Evolutionary conservation across 345 rosid genomes (phyloP), one percentile per base, ranked within the genome.

Genomic region (Atalantia buxifolia): DNA sequence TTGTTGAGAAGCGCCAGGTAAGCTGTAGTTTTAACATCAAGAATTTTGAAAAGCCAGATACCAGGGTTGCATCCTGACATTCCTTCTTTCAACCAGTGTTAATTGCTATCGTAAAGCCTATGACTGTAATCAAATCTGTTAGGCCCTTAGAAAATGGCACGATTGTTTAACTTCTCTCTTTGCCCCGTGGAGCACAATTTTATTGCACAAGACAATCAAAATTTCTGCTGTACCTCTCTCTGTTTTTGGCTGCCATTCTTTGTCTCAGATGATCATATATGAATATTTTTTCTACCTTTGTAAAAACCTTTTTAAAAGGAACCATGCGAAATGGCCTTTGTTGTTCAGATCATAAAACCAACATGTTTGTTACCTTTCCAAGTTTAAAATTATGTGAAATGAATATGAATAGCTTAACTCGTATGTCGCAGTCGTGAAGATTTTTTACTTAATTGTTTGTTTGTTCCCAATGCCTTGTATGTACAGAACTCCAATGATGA

Each of bases 1-100:
- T 92, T 69, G 97, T 92, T 67, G 97, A 96, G 91, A 93, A 90
- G 86, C 85, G 90, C 66, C 92, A 91, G 98, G 98, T 95, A 88
- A 62, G 27, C 76, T 61, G 22, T 53, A 22, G 22, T 66, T 50
- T 9, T 67, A n/a, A 76, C 16, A 76, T 8, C 33, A 31, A 61
- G n/a, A 65, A n/a, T 22, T 65, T 76, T 33, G 22, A 28, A 5
- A 64, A 13, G 45, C 1, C 53, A 14, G 50, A 53, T 55, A 13
- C 13, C 2, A 16, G 53, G 35, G 19, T 48, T 16, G n/a, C 7
- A 8, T 50, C n/a, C 69, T n/a, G 22, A 33, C 9, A 50, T 9
- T 27, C 2, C 13, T 53, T 25, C 57, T 53, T 31, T 27, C 5
- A 50, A 9, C 30, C 19, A 28, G 69, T 61, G 28, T 57, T 38